Conservation (phyloP, 306 rosid genomes). For the Fragaria vesca region DNA sequence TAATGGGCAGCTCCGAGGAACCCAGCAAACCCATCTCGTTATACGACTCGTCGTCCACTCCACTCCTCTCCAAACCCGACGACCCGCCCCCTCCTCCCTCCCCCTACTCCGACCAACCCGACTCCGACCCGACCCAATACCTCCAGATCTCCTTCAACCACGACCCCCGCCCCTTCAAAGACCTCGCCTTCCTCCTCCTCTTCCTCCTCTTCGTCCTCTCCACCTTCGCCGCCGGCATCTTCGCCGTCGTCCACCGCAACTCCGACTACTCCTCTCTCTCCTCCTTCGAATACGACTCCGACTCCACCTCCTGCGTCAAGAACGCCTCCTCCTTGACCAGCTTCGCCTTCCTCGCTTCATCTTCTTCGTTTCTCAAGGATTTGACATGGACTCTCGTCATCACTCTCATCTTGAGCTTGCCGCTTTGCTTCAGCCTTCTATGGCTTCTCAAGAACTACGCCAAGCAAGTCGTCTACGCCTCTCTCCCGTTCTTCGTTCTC, state of each 20-base stretch:
- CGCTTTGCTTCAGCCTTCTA: slow-evolving; percentile 61
- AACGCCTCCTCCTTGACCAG: slow-evolving; percentile 5
- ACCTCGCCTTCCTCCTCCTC: slow-evolving; percentile 66
- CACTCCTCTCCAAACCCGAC: slow-evolving; percentile 59
- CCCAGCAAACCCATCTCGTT: slow-evolving; percentile 36
- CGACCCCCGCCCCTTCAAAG: slow-evolving; percentile 64
- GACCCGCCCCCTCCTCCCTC: slow-evolving; percentile 32
- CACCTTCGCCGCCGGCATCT: slow-evolving; percentile 74
- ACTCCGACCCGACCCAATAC: slow-evolving; percentile 59
- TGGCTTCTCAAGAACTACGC: slow-evolving; percentile 70
- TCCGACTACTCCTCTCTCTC: slow-evolving; percentile 42
- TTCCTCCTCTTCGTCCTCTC: slow-evolving; percentile 59
- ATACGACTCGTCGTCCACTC: slow-evolving; percentile 48
- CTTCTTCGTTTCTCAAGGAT: slow-evolving; percentile 43
- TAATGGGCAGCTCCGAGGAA: slow-evolving; percentile 52
- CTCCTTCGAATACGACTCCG: slow-evolving; percentile 49
- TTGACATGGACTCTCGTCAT: slow-evolving; percentile 71
- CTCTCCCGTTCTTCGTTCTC: slow-evolving; percentile 61
- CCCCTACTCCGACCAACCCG: slow-evolving; percentile 27
- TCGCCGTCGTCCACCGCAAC: slow-evolving; percentile 61
- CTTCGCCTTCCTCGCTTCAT: slow-evolving; percentile 26
- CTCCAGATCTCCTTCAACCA: slow-evolving; percentile 73
- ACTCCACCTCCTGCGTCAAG: slow-evolving; percentile 54
- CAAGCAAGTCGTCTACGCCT: slow-evolving; percentile 70
- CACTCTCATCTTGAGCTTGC: slow-evolving; percentile 60